Evolutionary conservation across 352 stramenopile genomes (phyloP).

Genomic region (Phytophthora sp.): DNA sequence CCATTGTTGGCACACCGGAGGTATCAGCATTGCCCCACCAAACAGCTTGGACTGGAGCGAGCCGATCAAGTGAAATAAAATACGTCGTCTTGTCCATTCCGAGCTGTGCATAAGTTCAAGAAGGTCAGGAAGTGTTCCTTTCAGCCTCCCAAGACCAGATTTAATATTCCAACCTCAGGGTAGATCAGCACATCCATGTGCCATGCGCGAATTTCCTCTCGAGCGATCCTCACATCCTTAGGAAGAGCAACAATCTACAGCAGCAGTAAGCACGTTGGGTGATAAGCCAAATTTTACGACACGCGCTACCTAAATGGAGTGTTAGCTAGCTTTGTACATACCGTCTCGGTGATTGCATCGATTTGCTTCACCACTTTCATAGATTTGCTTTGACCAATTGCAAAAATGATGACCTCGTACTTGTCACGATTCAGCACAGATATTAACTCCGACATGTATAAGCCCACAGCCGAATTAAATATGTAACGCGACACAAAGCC

Average conservation of each 20-base stretch:
- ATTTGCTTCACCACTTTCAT: slow-evolving; percentile 52
- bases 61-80: slow-evolving; percentile 69
- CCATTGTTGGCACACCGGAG: slow-evolving; percentile 64
- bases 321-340: background rate
- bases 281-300: no score
- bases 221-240: slow-evolving; percentile 46
- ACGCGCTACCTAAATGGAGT: no score
- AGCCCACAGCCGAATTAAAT: slow-evolving; percentile 50
- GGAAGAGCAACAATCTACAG: slow-evolving; percentile 61
- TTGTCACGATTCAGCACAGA: slow-evolving; percentile 54
- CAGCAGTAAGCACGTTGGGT: background rate
- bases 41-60: slow-evolving; percentile 70
- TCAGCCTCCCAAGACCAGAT: background rate
- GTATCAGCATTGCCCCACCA: slow-evolving; percentile 85
- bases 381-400: slow-evolving; percentile 61
- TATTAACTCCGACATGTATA: slow-evolving; percentile 75
- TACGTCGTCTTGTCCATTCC: slow-evolving; percentile 83
- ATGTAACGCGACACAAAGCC: slow-evolving; percentile 77
- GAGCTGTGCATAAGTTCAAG: slow-evolving; percentile 46
- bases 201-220: slow-evolving; percentile 55
- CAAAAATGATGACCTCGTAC: slow-evolving; percentile 79
- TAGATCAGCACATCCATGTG: slow-evolving; percentile 75
- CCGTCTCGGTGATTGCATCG: slow-evolving; percentile 57
- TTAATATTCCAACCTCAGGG: slow-evolving; percentile 52
- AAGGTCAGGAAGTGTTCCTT: background rate